Evolutionary conservation across 2,329 filamentous ascomycete species (phyloP), one percentile per base, ranked within the genome.

Genomic region (Trichophyton verrucosum): DNA sequence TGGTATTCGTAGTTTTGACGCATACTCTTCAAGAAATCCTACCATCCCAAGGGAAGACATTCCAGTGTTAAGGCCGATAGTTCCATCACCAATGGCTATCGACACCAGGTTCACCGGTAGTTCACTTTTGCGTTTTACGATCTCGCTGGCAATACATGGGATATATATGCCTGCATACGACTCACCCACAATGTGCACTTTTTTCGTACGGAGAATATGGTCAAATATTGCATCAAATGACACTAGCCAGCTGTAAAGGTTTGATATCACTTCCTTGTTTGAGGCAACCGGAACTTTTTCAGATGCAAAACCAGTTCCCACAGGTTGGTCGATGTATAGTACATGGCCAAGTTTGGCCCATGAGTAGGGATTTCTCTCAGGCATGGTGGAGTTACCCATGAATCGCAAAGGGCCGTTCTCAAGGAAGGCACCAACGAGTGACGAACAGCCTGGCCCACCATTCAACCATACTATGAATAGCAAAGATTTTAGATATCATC

Each of bases 81-180:
- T 70, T 3, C 68, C 70, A 60, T 75, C 71, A 4, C 73, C 73
- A 1, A 75, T 67, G 2, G 70, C 68, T 40, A 75, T 69, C 5
- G 72, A 74, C 33, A 62, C 65, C 15, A 76, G 60, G 24, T 73
- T 66, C 9, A 75, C 63, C 1, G 67, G 61, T n/a, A 70, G 62
- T 1, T 65, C 61, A 24, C 65, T 53, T 20, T 68, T 64, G 60
- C 69, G 67, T 5, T 68, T 60, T 15, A 74, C 58, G 20, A 75
- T 67, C 9, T 67, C 67, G 4, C 66, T 64, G 20, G 72, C 69
- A 47, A 75, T 70, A 30, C 74, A 73, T 0, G 73, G 72, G 24
- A 75, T 68, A 60, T 72, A 74, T 51, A 74, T 69, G 0, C 73
- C 73, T 5, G 70, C 72, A 61, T 72, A 74, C 8, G 71, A 73